Evolutionary conservation across 768 basidiomycete genomes (phyloP), one percentile per base, ranked within the genome.

Genomic region (Suillus ampliporus): DNA sequence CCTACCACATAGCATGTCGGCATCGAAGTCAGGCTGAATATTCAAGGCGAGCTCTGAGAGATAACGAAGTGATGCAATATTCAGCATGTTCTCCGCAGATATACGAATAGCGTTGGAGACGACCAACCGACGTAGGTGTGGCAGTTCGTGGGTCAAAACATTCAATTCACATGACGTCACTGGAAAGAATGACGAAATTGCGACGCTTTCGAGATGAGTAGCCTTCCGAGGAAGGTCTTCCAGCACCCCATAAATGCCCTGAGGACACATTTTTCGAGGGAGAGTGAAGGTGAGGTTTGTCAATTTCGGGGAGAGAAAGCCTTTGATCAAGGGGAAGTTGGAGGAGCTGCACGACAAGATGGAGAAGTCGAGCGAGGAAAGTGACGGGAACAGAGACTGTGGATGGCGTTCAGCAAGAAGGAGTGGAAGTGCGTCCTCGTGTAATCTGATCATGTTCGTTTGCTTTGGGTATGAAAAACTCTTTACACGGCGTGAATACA

Each of bases 291-390:
- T 60, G 1, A 75, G 58, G 37, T 58, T 66, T 13, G 63, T 69
- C n/a, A 75, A 51, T 13, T 65, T 57, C 11, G 70, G 65, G 5
- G 67, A 70, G 21, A 75, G 41, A 46, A 75, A 13, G 10, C 60
- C 40, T 3, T 61, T 62, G 53, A 75, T 51, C 2, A 75, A 21
- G 23, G 65, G 57, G 56, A 71, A 60, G 61, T 67, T 65, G 8
- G 68, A 60, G 15, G 65, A 67, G 28, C 62, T 19, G 41, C 69
- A 67, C 1, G 73, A 73, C 21, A 75, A 58, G 35, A 74, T 65
- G 15, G 73, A 66, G 44, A 71, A 74, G 54, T 75, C 72, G 9
- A 75, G 65, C n/a, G 56, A 35, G 23, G 60, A 63, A 23, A 75
- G 72, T 38, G 61, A 68, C 17, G 73, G 72, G 47, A 75, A 70